A percentile compares a stretch with the other conserved stretches of the same genome.
These are phyloP conservation scores for Talaromyces ruber DNA, from an alignment of 495 filamentous ascomycete species.

Conservation along the genomic window DNA sequence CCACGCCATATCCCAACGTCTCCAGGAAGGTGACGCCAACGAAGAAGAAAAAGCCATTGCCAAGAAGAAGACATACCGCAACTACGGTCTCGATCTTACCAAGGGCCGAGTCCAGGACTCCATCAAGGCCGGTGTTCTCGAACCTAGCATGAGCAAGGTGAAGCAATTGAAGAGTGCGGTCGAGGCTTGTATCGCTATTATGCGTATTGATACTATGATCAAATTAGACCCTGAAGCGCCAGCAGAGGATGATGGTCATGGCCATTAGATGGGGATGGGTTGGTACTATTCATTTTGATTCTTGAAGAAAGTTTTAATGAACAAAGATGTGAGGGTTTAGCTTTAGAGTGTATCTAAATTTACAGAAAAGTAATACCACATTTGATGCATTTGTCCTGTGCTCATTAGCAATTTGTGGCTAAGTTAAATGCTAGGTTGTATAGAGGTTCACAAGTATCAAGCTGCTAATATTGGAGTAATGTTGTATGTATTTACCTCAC, in stretches of 20 bases:
- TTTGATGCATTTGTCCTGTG: neutral
- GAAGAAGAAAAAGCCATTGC: constrained; percentile 81
- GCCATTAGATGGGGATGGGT: constrained; percentile 19
- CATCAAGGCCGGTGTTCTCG: constrained; percentile 89
- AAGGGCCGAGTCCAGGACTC: constrained; percentile 89
- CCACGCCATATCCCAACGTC: constrained; percentile 88
- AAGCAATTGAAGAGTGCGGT: constrained; percentile 97
- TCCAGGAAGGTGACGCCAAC: constrained; percentile 70
- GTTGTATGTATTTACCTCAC: neutral
- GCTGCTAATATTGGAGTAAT: neutral
- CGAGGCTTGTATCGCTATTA: constrained; percentile 97
- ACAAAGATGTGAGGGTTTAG: neutral
- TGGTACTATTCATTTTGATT: neutral
- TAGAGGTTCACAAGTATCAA: neutral
- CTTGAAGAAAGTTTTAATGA: neutral
- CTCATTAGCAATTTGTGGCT: too few species aligned
- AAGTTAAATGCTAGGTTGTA: neutral
- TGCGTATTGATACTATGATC: constrained; percentile 99
- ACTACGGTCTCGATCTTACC: constrained; percentile 88
- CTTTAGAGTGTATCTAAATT: neutral
- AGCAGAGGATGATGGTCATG: constrained; percentile 55
- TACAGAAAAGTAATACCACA: constrained; percentile 2
- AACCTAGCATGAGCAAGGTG: constrained; percentile 98
- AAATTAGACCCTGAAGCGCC: constrained; percentile 90
- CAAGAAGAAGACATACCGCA: constrained; percentile 94